Percentiles rank a stretch among this genome's conserved stretches.
phyloP scores from a whole-genome alignment of 305 asterid genomes.

The Euphrasia arctica region DNA sequence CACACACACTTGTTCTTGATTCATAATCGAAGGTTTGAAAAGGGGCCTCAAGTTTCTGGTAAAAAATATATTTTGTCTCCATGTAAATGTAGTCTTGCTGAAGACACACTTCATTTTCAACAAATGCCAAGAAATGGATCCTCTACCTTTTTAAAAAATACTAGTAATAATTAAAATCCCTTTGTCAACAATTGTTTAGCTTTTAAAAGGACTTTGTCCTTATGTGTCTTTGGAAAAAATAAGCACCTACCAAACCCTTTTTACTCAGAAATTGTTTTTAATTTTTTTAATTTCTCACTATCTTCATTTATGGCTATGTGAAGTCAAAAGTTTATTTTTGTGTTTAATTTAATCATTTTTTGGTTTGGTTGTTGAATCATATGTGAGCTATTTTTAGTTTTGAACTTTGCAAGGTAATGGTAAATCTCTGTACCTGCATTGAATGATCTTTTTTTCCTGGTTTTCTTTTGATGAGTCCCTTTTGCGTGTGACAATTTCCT shows the following conservation, averaged over 20 bases:
- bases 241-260: constrained; percentile 17
- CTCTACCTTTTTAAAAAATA: no score
- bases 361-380: constrained; percentile 29
- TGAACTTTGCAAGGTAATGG: not conserved
- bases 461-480: constrained; percentile 29
- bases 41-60: not conserved
- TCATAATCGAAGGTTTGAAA: constrained; percentile 25
- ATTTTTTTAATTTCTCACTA: constrained; percentile 13
- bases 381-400: constrained; percentile 26
- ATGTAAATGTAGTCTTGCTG: no score
- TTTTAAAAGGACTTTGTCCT: not conserved
- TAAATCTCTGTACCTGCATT: constrained; percentile 32
- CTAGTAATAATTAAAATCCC: no score
- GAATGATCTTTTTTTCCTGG: constrained; percentile 19
- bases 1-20: constrained; percentile 26
- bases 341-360: not conserved
- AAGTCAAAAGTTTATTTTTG: constrained; percentile 35
- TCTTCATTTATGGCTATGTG: constrained; percentile 33
- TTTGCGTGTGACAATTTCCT: constrained; percentile 55
- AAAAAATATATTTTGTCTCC: no score
- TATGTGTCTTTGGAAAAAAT: constrained; percentile 22
- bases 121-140: no score
- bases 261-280: not conserved
- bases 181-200: no score
- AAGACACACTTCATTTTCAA: no score